These are phyloP conservation scores for Clarireedia monteithiana DNA, from an alignment of 2,329 filamentous ascomycete genomes.

Conservation along the genomic window DNA sequence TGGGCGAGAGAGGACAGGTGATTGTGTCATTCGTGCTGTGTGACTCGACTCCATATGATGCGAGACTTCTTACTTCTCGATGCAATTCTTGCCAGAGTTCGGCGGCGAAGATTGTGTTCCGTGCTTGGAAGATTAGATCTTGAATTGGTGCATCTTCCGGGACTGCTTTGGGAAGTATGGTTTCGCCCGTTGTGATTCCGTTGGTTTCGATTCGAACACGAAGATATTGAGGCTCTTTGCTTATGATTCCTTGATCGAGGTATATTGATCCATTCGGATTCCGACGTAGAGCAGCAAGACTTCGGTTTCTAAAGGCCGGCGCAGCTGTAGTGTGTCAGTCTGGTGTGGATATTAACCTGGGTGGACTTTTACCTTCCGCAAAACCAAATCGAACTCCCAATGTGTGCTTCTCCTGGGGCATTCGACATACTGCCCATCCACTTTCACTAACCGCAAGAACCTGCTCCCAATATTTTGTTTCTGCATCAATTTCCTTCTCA, in stretches of 20 bases:
- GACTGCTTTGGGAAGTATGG: slow-evolving; percentile 42
- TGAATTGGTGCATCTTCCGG: slow-evolving; percentile 54
- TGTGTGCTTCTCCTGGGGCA: slow-evolving; percentile 64
- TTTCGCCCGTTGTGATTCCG: slow-evolving; percentile 51
- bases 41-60: slow-evolving; percentile 61
- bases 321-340: slow-evolving; percentile 37
- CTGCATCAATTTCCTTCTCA: slow-evolving; percentile 67
- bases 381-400: slow-evolving; percentile 88
- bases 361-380: slow-evolving; percentile 43
- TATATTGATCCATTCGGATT: slow-evolving; percentile 66
- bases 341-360: background rate
- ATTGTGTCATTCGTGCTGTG: slow-evolving; percentile 44
- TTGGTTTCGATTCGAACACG: slow-evolving; percentile 58
- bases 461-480: slow-evolving; percentile 85
- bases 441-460: slow-evolving; percentile 72
- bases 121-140: slow-evolving; percentile 62
- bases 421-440: slow-evolving; percentile 77
- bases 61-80: slow-evolving; percentile 67
- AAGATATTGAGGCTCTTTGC: slow-evolving; percentile 49
- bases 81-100: slow-evolving; percentile 89
- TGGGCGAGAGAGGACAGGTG: slow-evolving; percentile 43
- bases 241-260: slow-evolving; percentile 52
- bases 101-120: slow-evolving; percentile 73
- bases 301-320: slow-evolving; percentile 55
- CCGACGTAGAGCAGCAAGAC: slow-evolving; percentile 73